phyloP scores from a whole-genome alignment of 129 eudicot species.

The Escallonia rubra region DNA sequence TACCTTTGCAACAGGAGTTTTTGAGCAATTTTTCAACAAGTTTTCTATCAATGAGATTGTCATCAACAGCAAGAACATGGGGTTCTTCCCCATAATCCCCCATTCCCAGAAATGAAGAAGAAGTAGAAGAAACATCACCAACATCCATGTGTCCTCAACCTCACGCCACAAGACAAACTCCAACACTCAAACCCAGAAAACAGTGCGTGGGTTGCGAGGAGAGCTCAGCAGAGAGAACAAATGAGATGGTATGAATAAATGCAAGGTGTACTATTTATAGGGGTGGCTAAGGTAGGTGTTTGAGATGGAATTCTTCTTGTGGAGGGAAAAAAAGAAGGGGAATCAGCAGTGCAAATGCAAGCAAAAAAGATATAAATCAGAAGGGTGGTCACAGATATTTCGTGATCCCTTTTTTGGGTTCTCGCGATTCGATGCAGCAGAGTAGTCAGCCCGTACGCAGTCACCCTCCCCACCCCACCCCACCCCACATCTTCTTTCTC shows the following conservation, averaged over 20 bases:
- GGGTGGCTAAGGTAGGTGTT: not conserved
- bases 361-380: constrained; percentile 4
- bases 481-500: constrained; percentile 12
- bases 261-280: too few species aligned
- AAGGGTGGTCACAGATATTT: constrained; percentile 59
- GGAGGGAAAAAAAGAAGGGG: constrained; percentile 1
- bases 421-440: constrained; percentile 50
- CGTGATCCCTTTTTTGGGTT: constrained; percentile 60
- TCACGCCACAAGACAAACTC: not conserved
- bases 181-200: not conserved
- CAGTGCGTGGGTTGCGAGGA: not conserved
- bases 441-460: constrained; percentile 4
- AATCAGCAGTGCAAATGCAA: not conserved
- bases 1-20: constrained; percentile 75
- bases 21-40: constrained; percentile 72
- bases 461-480: constrained; percentile 15
- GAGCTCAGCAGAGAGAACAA: not conserved
- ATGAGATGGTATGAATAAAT: not conserved
- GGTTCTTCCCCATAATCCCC: constrained; percentile 34
- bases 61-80: constrained; percentile 88
- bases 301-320: not conserved
- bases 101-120: constrained; percentile 4
- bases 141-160: constrained; percentile 11
- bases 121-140: constrained; percentile 17
- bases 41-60: constrained; percentile 66